Conservation (phyloP, 2,329 filamentous ascomycete species). For the Esteya vermicola region DNA sequence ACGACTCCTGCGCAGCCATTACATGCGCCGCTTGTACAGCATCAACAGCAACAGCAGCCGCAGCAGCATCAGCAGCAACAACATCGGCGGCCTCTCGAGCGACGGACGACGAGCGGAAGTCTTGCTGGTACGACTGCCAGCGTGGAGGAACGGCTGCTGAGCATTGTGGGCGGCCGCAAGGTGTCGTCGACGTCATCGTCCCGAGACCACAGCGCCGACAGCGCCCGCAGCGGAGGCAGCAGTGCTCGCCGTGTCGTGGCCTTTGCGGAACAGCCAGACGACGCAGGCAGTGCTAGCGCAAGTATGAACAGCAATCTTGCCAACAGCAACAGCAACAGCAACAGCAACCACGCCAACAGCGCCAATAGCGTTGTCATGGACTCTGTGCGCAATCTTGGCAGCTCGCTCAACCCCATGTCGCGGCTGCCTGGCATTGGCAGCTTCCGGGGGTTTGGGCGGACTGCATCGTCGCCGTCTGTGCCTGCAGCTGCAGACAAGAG, state of each 20-base stretch:
- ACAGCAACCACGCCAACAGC: conserved; percentile 1
- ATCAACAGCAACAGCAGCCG: not conserved
- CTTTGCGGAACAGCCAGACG: conserved; percentile 24
- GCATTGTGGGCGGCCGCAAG: conserved; percentile 51
- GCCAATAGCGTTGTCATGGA: conserved; percentile 39
- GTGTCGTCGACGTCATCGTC: conserved; percentile 10
- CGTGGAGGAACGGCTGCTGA: conserved; percentile 53
- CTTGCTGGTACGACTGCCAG: conserved; percentile 5
- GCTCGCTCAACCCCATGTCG: conserved; percentile 68
- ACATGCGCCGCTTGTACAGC: not conserved
- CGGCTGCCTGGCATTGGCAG: conserved; percentile 60
- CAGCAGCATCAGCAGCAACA: not conserved
- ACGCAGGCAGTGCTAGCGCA: no score
- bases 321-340: not conserved
- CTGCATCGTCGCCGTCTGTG: conserved; percentile 24
- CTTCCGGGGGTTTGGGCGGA: conserved; percentile 61
- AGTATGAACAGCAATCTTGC: no score
- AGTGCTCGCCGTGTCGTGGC: no score
- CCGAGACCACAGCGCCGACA: conserved; percentile 68
- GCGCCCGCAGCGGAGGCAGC: conserved; percentile 43
- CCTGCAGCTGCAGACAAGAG: conserved; percentile 17
- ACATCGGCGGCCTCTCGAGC: not conserved
- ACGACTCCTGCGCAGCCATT: not conserved
- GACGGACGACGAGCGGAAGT: not conserved
- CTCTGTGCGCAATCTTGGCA: conserved; percentile 69